These are phyloP conservation scores for Ustilago nuda DNA, from an alignment of 1,284 basidiomycete species.

Conservation along the genomic window DNA sequence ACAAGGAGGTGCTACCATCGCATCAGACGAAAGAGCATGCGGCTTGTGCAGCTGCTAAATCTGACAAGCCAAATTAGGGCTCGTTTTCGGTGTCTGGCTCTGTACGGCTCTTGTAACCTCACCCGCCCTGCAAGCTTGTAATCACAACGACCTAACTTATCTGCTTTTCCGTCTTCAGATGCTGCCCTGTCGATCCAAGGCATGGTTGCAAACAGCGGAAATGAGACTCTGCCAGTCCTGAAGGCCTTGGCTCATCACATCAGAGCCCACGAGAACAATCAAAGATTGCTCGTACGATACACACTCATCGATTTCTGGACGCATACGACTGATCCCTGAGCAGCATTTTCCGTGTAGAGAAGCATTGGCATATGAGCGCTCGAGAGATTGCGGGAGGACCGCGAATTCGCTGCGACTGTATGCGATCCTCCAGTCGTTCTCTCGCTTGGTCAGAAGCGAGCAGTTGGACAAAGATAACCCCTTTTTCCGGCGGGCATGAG, in stretches of 20 bases:
- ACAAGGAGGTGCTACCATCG: conserved; percentile 14
- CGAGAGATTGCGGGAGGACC: neutral
- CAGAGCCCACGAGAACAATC: neutral
- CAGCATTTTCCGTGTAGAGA: neutral
- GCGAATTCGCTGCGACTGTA: neutral
- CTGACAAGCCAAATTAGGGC: conserved; percentile 13
- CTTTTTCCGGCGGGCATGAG: neutral
- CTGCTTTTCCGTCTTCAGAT: neutral
- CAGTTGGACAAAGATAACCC: neutral
- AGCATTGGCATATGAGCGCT: neutral
- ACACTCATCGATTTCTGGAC: neutral
- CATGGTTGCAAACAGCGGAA: conserved; percentile 9
- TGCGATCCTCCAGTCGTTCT: neutral
- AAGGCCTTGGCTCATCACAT: neutral
- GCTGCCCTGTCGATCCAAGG: conserved; percentile 1
- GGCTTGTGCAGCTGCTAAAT: conserved; percentile 10
- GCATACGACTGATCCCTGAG: neutral
- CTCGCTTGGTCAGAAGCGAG: conserved; percentile 5
- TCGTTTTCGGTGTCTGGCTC: neutral
- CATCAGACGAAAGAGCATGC: neutral
- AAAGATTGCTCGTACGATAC: conserved; percentile 5
- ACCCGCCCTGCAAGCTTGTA: neutral
- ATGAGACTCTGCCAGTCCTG: conserved; percentile 7
- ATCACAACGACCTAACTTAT: neutral
- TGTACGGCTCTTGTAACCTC: neutral